phyloP scores from a whole-genome alignment of 148 eudicot species.

The Camellia lanceoleosa region DNA sequence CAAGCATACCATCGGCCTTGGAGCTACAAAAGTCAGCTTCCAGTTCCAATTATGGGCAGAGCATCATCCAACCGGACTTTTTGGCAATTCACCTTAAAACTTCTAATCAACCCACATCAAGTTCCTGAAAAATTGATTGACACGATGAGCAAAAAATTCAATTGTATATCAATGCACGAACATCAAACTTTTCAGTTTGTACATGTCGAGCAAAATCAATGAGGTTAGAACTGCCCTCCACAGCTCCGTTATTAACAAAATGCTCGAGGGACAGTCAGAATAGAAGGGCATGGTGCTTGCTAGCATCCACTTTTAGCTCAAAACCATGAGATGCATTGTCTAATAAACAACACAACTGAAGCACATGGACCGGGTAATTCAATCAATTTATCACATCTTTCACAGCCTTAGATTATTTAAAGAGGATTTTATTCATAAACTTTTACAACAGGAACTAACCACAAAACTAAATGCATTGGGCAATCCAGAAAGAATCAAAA shows the following conservation, averaged over 20 bases:
- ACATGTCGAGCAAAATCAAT: not conserved
- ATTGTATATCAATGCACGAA: not conserved
- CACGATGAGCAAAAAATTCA: not conserved
- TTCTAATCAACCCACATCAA: not conserved
- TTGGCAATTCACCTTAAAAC: not conserved
- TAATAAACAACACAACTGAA: too few species aligned
- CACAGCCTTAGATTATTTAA: too few species aligned
- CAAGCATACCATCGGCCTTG: not conserved
- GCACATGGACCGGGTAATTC: too few species aligned
- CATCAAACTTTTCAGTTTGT: not conserved
- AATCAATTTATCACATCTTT: too few species aligned
- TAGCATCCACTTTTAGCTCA: too few species aligned
- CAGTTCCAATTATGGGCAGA: not conserved
- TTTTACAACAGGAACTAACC: not conserved
- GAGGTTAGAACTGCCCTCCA: not conserved
- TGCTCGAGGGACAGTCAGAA: too few species aligned
- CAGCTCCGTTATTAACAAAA: too few species aligned
- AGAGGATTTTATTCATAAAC: too few species aligned
- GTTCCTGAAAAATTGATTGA: slow-evolving; percentile 16
- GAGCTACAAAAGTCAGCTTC: not conserved
- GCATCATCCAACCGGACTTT: not conserved
- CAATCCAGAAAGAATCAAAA: not conserved
- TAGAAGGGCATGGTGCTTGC: too few species aligned
- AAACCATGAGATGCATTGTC: too few species aligned
- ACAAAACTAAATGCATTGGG: not conserved